A percentile compares a stretch with the other conserved stretches of the same genome.
Evolutionary conservation across 371 early-diverging fungal genomes (phyloP).

Genomic region (Funneliformis caledonium): DNA sequence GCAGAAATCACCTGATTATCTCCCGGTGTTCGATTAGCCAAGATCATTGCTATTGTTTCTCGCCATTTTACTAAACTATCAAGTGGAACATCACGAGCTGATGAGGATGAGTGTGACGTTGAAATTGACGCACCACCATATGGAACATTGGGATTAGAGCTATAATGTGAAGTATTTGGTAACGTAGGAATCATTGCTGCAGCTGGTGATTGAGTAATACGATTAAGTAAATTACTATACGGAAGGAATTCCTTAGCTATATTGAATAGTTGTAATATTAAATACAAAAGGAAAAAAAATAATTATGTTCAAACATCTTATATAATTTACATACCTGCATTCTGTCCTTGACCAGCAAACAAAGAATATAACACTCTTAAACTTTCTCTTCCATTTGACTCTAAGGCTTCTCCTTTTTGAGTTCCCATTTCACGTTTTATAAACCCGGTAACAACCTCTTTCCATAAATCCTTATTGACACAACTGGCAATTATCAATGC

Average conservation of each 20-base stretch:
- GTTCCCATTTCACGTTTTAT: conserved; percentile 62
- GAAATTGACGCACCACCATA: conserved; percentile 41
- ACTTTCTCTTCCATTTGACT: conserved; percentile 60
- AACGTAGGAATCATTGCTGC: not conserved
- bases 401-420: conserved; percentile 31
- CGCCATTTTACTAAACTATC: conserved; percentile 68
- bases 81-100: conserved; percentile 18
- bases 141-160: not conserved
- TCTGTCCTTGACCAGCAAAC: conserved; percentile 71
- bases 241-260: conserved; percentile 33
- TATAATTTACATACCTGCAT: conserved; percentile 50
- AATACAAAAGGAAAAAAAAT: not conserved
- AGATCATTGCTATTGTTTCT: conserved; percentile 71
- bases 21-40: conserved; percentile 84
- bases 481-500: conserved; percentile 90
- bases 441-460: conserved; percentile 76
- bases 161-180: not conserved
- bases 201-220: conserved; percentile 2
- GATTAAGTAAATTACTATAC: conserved; percentile 14
- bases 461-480: conserved; percentile 82
- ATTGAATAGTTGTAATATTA: not conserved
- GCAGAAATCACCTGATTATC: conserved; percentile 73
- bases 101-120: conserved; percentile 40
- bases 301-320: not conserved
- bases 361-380: conserved; percentile 74